Evolutionary conservation across 176 grass and related monocot genomes (phyloP).

Genomic region (Chloris gayana): DNA sequence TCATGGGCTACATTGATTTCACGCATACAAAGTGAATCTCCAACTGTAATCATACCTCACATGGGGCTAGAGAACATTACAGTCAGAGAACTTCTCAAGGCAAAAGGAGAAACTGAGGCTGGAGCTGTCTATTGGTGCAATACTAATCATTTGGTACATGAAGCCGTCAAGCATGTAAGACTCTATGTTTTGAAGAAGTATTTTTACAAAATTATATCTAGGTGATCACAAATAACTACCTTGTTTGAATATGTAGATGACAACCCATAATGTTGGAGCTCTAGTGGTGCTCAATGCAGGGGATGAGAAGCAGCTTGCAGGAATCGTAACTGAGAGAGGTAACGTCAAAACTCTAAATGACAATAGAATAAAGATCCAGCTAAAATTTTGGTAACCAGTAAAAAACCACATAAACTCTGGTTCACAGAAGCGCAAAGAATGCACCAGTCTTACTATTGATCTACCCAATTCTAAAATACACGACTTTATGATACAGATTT

Average conservation of each 20-base stretch:
- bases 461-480: background rate
- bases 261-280: conserved; percentile 71
- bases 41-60: conserved; percentile 59
- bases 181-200: background rate
- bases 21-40: conserved; percentile 60
- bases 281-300: conserved; percentile 86
- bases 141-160: conserved; percentile 57
- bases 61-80: conserved; percentile 90
- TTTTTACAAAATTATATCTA: no score
- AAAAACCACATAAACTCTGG: background rate
- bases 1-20: conserved; percentile 65
- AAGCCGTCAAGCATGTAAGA: conserved; percentile 72
- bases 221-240: background rate
- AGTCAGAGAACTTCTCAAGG: conserved; percentile 70
- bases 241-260: conserved; percentile 68
- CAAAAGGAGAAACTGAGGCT: conserved; percentile 66
- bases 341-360: background rate
- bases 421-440: background rate
- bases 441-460: background rate
- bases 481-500: conserved; percentile 62
- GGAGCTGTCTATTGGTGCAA: conserved; percentile 71
- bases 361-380: background rate
- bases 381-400: background rate
- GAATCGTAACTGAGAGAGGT: conserved; percentile 96
- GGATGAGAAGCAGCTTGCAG: conserved; percentile 69